Evolutionary conservation across 306 rosid genomes (phyloP), one percentile per base, ranked within the genome.

Genomic region (Argentina anserina): DNA sequence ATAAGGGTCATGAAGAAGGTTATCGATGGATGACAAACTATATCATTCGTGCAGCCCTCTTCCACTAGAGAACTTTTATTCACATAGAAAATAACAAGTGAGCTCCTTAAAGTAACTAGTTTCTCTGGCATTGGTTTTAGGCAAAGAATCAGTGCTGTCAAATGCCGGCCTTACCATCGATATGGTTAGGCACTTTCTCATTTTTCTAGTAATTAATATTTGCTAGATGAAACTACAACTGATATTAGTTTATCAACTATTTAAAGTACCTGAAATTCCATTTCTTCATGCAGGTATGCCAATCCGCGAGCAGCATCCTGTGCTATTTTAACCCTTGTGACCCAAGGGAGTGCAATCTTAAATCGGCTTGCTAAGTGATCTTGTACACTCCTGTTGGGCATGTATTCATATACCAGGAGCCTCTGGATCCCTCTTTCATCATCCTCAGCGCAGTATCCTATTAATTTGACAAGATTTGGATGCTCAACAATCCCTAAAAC

Each of bases 281-380:
- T 86, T 72, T 84, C 90, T 80, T 86, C 90, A n/a, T 86, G 90
- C n/a, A 86, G 90, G 74, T 86, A 86, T 6, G 86, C 85, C 66
- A 86, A 82, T 47, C 90, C 90, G 1, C 88, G 81, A 49, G 90
- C 90, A 23, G 90, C 17, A 67, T 86, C 88, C 84, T 81, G 90
- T 5, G 90, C 90, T 74, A 86, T 84, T 77, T 84, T 81, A 75
- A 86, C 77, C 71, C 90, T 76, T 46, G 81, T 81, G 34, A 50
- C 75, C 90, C 90, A 86, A 5, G 88, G 81, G 73, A 86, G 90
- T 21, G 88, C 78, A 29, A 67, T 53, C 25, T 75, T 79, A 77
- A 37, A 81, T 69, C 83, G 82, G 83, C 73, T 81, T 33, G 84
- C 52, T 46, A 86, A 77, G 74, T 86, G 90, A 78, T 86, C 90